Evolutionary conservation across 148 eudicot genomes (phyloP).

Genomic region (Silene conica): DNA sequence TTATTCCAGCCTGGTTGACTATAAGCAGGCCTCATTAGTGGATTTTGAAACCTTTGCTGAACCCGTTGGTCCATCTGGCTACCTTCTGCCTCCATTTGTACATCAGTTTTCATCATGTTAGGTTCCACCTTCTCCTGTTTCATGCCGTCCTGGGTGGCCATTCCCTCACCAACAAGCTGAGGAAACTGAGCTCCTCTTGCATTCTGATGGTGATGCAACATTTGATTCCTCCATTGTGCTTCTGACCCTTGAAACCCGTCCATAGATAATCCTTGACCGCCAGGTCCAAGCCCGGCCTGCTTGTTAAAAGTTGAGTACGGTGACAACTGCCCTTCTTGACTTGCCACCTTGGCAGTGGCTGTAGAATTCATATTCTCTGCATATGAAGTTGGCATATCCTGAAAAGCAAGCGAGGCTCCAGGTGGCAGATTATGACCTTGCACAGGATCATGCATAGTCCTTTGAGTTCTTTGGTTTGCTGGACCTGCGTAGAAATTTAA

Average conservation of each 20-base stretch:
- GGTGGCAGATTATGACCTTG: conserved; percentile 41
- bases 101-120: conserved; percentile 39
- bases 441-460: conserved; percentile 42
- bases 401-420: conserved; percentile 48
- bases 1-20: conserved; percentile 43
- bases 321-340: conserved; percentile 64
- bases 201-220: conserved; percentile 55
- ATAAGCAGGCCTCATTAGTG: neutral
- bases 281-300: conserved; percentile 46
- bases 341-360: conserved; percentile 55
- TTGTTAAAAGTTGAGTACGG: conserved; percentile 45
- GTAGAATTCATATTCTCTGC: conserved; percentile 44
- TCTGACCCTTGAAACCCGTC: conserved; percentile 62
- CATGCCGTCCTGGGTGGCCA: conserved; percentile 48
- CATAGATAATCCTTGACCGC: conserved; percentile 41
- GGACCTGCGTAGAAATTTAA: conserved; percentile 48
- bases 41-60: neutral
- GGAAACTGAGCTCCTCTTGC: conserved; percentile 59
- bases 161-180: conserved; percentile 62
- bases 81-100: conserved; percentile 51
- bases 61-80: conserved; percentile 45
- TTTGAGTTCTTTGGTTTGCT: conserved; percentile 39
- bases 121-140: conserved; percentile 53
- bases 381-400: conserved; percentile 48
- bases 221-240: conserved; percentile 63